A percentile compares a stretch with the other conserved stretches of the same genome.
Conservation (phyloP, 257 asterid species). For the Penstemon davidsonii region DNA sequence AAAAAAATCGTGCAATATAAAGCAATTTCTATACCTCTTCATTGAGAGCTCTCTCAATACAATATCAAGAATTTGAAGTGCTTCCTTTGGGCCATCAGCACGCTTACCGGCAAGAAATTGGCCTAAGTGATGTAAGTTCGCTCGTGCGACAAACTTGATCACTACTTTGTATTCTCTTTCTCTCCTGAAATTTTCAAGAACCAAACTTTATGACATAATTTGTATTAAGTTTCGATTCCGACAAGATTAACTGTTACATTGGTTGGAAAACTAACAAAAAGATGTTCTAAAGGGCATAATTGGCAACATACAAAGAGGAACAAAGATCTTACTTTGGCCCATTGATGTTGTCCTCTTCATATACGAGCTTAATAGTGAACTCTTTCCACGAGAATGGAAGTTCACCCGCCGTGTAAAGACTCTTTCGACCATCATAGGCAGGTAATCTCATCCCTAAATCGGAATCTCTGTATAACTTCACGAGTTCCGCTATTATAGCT, state of each 20-base stretch:
- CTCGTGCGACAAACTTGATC: conserved; percentile 80
- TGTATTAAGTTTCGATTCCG: not conserved
- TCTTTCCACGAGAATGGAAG: conserved; percentile 95
- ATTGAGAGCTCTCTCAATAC: conserved; percentile 88
- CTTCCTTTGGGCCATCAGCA: conserved; percentile 90
- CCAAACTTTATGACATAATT: not conserved
- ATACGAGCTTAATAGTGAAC: conserved; percentile 71
- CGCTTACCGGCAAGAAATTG: conserved; percentile 97
- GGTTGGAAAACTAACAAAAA: conserved; percentile 9
- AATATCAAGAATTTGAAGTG: conserved; percentile 93
- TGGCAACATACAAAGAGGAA: conserved; percentile 15
- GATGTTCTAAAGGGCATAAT: conserved; percentile 1
- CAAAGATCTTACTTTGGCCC: conserved; percentile 72
- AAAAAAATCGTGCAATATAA: not conserved
- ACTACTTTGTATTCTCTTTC: conserved; percentile 79
- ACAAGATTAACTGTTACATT: not conserved
- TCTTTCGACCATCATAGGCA: conserved; percentile 93
- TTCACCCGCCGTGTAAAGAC: conserved; percentile 95
- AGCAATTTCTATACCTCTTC: conserved; percentile 50
- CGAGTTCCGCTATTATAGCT: conserved; percentile 83
- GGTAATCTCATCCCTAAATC: conserved; percentile 92
- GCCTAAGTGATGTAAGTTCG: conserved; percentile 83
- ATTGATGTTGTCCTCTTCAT: conserved; percentile 73
- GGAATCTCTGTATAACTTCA: conserved; percentile 77
- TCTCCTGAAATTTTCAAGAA: conserved; percentile 53